Conservation (phyloP, 192 early-diverging fungal species). For the Dimargaris xerosporica region DNA sequence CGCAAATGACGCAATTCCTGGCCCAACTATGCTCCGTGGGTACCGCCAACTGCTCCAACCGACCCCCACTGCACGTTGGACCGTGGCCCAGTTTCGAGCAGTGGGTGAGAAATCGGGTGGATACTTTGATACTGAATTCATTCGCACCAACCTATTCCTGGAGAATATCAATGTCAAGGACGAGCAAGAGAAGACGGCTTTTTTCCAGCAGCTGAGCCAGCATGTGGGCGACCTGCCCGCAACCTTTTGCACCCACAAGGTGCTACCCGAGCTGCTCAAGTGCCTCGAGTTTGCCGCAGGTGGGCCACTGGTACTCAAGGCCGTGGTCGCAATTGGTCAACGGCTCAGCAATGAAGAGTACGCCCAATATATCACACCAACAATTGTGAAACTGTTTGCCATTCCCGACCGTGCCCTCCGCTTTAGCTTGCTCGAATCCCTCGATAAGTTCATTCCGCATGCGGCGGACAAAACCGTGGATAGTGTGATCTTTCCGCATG, state of each 20-base stretch:
- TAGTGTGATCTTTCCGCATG: conserved; percentile 75
- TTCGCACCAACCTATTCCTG: conserved; percentile 69
- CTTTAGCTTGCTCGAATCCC: conserved; percentile 67
- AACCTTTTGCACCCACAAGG: conserved; percentile 80
- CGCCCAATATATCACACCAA: conserved; percentile 46
- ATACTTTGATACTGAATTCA: conserved; percentile 73
- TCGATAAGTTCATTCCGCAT: conserved; percentile 52
- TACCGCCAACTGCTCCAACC: conserved; percentile 45
- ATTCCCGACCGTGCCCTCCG: conserved; percentile 76
- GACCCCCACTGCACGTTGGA: conserved; percentile 44
- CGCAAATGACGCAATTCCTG: conserved; percentile 40
- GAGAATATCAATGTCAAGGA: conserved; percentile 89
- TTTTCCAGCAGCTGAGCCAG: conserved; percentile 55
- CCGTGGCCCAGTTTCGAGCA: conserved; percentile 54
- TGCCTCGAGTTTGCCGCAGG: conserved; percentile 66
- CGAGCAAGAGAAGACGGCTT: conserved; percentile 66
- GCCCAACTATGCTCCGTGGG: conserved; percentile 27
- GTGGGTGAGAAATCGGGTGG: conserved; percentile 36
- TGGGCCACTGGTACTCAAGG: conserved; percentile 52
- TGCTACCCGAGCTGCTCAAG: conserved; percentile 80
- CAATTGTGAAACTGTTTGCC: conserved; percentile 72
- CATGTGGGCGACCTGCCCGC: conserved; percentile 61
- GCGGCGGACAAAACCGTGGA: conserved; percentile 50
- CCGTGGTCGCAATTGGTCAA: conserved; percentile 74
- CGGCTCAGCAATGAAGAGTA: conserved; percentile 59